Evolutionary conservation across 2,329 filamentous ascomycete species (phyloP).

Genomic region (Elsinoe perseae): DNA sequence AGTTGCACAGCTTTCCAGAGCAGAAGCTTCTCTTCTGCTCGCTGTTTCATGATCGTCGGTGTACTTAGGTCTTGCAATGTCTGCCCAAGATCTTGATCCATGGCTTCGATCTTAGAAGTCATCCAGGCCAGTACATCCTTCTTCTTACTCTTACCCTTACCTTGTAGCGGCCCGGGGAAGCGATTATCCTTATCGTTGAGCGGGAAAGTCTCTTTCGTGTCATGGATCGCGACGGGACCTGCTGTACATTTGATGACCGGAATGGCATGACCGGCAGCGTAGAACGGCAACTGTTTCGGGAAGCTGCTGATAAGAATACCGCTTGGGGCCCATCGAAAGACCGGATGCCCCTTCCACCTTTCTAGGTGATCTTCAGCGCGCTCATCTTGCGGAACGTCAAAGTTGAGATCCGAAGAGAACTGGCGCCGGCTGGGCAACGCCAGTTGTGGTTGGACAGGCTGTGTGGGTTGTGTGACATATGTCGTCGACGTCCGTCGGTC

Average conservation of each 20-base stretch:
- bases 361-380: conserved; percentile 64
- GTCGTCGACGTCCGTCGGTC: conserved; percentile 48
- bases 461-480: conserved; percentile 29
- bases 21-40: conserved; percentile 68
- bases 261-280: conserved; percentile 61
- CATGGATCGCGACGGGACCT: conserved; percentile 73
- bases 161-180: conserved; percentile 83
- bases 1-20: conserved; percentile 80
- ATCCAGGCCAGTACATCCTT: conserved; percentile 86
- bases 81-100: conserved; percentile 51
- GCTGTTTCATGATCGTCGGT: conserved; percentile 56
- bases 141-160: conserved; percentile 90
- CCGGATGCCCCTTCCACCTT: conserved; percentile 82
- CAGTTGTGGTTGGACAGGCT: conserved; percentile 28
- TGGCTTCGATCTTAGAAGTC: conserved; percentile 60
- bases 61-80: conserved; percentile 45
- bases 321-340: conserved; percentile 82
- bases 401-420: conserved; percentile 45
- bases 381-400: conserved; percentile 50
- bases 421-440: conserved; percentile 34
- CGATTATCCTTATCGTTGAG: conserved; percentile 64
- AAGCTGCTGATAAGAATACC: conserved; percentile 77
- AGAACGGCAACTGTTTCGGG: conserved; percentile 80
- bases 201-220: conserved; percentile 64
- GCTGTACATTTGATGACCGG: conserved; percentile 76